Evolutionary conservation across 2,329 filamentous ascomycete genomes (phyloP), one percentile per base, ranked within the genome.

Genomic region (Dothideomycetidae sp.): DNA sequence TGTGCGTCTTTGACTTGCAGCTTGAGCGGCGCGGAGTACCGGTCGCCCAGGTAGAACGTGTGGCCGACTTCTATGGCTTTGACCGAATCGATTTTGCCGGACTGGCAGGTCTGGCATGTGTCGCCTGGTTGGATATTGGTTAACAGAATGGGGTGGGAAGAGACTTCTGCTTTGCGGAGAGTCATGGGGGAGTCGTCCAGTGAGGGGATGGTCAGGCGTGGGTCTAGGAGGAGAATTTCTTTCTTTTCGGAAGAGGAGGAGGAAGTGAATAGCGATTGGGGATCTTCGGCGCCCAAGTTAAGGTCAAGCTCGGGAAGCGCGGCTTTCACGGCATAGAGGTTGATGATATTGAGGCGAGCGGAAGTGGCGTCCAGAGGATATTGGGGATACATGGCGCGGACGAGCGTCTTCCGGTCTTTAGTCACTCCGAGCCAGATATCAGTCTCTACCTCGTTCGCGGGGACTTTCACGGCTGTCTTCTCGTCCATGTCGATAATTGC

Each of bases 21-120:
- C 5, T 69, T 62, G 1, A 98, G 66, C 0, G 84, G 78, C 13
- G 72, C 66, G 15, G 81, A 86, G 61, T 98, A 98, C 18, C 86
- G 74, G 1, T 82, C 86, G 9, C 88, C 86, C 1, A 98, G 75
- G 55, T 92, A 78, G 60, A 98, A 98, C 0, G 90, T 96, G 57
- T 98, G 90, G 1, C 84, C 90, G 11, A 96, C 68, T 59, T 98
- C 90, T 34, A 96, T 78, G 5, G 85, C 82, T 44, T 71, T 77
- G 40, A 79, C 70, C 2, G 81, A 65, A 30, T 64, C 66, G 14
- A 96, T 63, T 2, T 56, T 62, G 0, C 80, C 80, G 0, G 64
- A 50, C 0, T 60, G 51, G 53, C 90, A 98, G 28, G 68, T 64
- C 0, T 81, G 74, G 50, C 90, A 98, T 9, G 57, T 48, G 50